phyloP scores from a whole-genome alignment of 768 basidiomycete species.

The Collybiopsis confluens region DNA sequence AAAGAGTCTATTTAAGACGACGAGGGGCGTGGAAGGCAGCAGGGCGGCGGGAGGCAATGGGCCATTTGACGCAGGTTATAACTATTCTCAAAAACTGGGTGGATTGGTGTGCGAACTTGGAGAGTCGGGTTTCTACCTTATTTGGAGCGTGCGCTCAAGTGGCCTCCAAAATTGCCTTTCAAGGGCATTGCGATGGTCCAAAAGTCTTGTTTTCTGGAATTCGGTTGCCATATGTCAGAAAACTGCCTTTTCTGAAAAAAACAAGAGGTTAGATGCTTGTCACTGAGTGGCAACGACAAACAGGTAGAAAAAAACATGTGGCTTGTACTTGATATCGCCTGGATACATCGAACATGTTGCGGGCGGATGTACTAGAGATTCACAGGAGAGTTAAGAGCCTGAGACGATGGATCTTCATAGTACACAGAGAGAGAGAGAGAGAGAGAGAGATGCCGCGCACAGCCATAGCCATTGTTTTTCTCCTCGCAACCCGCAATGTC shows the following conservation, averaged over 20 bases:
- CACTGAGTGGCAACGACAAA: constrained; percentile 3
- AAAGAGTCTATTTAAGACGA: not conserved
- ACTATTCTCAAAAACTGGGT: not conserved
- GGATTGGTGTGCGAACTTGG: constrained; percentile 5
- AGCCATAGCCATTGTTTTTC: no score
- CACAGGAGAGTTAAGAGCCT: no score
- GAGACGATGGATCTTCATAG: no score
- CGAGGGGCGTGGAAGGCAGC: not conserved
- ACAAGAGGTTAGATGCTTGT: not conserved
- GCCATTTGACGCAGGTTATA: not conserved
- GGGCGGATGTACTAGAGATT: no score
- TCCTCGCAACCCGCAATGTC: no score
- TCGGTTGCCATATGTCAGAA: constrained; percentile 1
- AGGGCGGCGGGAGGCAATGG: not conserved
- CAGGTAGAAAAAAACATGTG: not conserved
- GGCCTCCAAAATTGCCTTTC: constrained; percentile 1
- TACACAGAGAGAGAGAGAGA: no score
- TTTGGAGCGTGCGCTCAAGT: constrained; percentile 5
- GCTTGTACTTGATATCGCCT: not conserved
- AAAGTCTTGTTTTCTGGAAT: not conserved
- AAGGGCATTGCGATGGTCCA: constrained; percentile 3
- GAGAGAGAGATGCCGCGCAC: no score
- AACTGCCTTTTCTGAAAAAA: not conserved
- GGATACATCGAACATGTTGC: no score
- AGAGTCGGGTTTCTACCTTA: constrained; percentile 1